These are phyloP conservation scores for Cyberlindnera maclurae DNA, from an alignment of 805 yeast species.

Conservation along the genomic window DNA sequence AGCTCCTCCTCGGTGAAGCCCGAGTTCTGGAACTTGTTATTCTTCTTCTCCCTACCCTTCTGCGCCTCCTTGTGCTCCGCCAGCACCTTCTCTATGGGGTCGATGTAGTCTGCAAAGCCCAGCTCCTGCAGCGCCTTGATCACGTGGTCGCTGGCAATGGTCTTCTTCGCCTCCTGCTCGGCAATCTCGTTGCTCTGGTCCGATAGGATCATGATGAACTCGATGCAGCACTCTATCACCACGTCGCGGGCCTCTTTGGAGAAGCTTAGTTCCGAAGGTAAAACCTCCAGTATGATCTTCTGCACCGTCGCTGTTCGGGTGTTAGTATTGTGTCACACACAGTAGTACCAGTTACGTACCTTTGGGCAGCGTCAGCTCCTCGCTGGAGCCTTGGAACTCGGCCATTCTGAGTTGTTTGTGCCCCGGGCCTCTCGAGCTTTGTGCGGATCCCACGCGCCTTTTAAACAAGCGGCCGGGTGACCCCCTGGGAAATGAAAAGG, in stretches of 20 bases:
- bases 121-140: constrained; percentile 80
- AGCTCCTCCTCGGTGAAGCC: constrained; percentile 92
- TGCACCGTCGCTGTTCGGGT: constrained; percentile 77
- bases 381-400: constrained; percentile 21
- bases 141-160: constrained; percentile 95
- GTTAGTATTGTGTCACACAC: constrained; percentile 2
- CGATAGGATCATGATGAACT: constrained; percentile 88
- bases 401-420: too few species aligned
- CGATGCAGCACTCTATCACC: constrained; percentile 91
- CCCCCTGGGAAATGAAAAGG: too few species aligned
- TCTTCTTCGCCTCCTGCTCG: constrained; percentile 90
- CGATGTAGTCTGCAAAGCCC: constrained; percentile 81
- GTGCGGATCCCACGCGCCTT: too few species aligned
- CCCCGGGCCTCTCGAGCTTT: too few species aligned
- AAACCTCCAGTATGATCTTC: constrained; percentile 82
- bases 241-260: constrained; percentile 94
- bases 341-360: constrained; percentile 23
- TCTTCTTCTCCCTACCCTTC: constrained; percentile 84
- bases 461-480: too few species aligned
- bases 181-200: constrained; percentile 95
- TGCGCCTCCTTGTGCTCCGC: constrained; percentile 82
- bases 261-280: constrained; percentile 82
- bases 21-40: constrained; percentile 86
- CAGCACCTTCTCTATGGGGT: constrained; percentile 70
- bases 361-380: constrained; percentile 38